A percentile compares a stretch with the other conserved stretches of the same genome.
These are phyloP conservation scores for Botrytis hyacinthi DNA, from an alignment of 2,329 filamentous ascomycete genomes.

Conservation along the genomic window DNA sequence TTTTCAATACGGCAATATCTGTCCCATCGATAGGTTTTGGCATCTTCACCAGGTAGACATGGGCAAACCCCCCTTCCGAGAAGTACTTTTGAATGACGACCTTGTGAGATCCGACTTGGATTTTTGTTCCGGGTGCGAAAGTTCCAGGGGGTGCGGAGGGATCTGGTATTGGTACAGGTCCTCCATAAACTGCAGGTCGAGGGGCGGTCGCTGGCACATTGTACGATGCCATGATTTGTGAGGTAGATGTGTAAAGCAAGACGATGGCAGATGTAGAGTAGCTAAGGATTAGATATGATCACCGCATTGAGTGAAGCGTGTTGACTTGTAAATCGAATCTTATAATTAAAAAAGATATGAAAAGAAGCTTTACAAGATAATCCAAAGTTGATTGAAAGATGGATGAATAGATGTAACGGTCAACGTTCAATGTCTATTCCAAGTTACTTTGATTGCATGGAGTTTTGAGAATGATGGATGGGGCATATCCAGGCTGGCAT, in stretches of 20 bases:
- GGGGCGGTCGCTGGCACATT: slow-evolving; percentile 42
- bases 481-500: slow-evolving; percentile 21
- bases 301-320: slow-evolving; percentile 36
- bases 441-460: slow-evolving; percentile 11
- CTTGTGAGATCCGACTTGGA: slow-evolving; percentile 88
- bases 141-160: slow-evolving; percentile 69
- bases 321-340: neutral
- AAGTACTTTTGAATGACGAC: slow-evolving; percentile 96
- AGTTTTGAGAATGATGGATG: slow-evolving; percentile 12
- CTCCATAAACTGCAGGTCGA: slow-evolving; percentile 47
- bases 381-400: neutral
- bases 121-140: slow-evolving; percentile 91
- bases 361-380: neutral
- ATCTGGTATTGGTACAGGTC: slow-evolving; percentile 44
- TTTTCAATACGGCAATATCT: slow-evolving; percentile 50
- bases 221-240: slow-evolving; percentile 44
- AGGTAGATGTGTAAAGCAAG: slow-evolving; percentile 23
- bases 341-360: slow-evolving; percentile 2
- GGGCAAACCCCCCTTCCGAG: slow-evolving; percentile 95
- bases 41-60: slow-evolving; percentile 94
- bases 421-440: slow-evolving; percentile 12
- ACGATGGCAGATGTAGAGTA: slow-evolving; percentile 24
- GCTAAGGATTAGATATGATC: slow-evolving; percentile 25
- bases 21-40: slow-evolving; percentile 51
- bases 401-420: slow-evolving; percentile 12